Conservation (phyloP, 768 basidiomycete species). For the Nidula microcarpa region DNA sequence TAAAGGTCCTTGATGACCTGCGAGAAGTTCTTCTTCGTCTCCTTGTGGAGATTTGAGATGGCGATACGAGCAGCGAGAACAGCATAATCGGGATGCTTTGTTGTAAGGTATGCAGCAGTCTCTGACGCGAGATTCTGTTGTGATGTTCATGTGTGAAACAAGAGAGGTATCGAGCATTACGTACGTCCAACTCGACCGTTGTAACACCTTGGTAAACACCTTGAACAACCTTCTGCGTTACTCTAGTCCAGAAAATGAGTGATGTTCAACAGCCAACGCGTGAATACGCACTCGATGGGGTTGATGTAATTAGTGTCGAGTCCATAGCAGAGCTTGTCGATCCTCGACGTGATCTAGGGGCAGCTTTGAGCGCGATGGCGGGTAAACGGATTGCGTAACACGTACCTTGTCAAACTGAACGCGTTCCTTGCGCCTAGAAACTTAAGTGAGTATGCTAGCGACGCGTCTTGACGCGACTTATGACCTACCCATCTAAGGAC, state of each 20-base stretch:
- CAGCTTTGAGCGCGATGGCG: conserved; percentile 12
- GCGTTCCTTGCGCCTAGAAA: conserved; percentile 76
- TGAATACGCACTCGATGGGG: conserved; percentile 73
- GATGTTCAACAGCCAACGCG: neutral
- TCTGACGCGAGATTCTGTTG: conserved; percentile 92
- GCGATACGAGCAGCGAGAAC: conserved; percentile 98
- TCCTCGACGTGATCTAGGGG: conserved; percentile 76
- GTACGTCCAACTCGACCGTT: conserved; percentile 93
- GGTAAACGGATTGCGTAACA: conserved; percentile 5
- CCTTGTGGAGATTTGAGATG: conserved; percentile 98
- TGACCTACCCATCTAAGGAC: conserved; percentile 44
- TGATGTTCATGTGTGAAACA: neutral
- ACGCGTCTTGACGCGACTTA: conserved; percentile 33
- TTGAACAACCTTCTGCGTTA: conserved; percentile 88
- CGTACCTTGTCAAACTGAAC: conserved; percentile 91
- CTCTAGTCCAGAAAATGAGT: conserved; percentile 35
- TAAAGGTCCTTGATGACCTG: conserved; percentile 90
- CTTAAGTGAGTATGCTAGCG: conserved; percentile 5
- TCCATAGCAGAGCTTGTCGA: conserved; percentile 93
- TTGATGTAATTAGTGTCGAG: conserved; percentile 90
- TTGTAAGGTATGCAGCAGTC: conserved; percentile 96
- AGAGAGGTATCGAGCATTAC: conserved; percentile 19
- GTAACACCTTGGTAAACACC: conserved; percentile 96
- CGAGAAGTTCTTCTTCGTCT: conserved; percentile 97
- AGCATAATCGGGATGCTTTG: conserved; percentile 96